Evolutionary conservation across 768 basidiomycete species (phyloP).

Genomic region (Podaxis rugospora): DNA sequence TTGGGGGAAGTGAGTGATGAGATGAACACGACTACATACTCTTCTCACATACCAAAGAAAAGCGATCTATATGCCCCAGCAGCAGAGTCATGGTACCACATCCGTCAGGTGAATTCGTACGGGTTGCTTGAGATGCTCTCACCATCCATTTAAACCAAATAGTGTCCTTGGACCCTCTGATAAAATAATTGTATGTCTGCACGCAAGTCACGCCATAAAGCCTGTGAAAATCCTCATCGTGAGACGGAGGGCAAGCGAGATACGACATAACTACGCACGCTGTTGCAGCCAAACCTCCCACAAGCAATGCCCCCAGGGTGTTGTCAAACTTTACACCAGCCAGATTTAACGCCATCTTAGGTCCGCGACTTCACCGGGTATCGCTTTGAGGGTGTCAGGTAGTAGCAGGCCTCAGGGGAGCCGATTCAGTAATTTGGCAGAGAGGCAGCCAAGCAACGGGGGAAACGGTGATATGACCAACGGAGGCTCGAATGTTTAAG

Average conservation of each 20-base stretch:
- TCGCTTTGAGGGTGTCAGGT: background rate
- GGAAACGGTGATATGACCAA: background rate
- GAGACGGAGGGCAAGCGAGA: conserved; percentile 1
- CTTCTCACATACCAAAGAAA: conserved; percentile 27
- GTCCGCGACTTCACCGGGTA: background rate
- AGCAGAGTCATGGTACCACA: background rate
- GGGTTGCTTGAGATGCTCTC: conserved; percentile 8
- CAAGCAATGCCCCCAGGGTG: conserved; percentile 50
- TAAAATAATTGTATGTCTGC: conserved; percentile 51
- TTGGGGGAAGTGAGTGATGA: background rate
- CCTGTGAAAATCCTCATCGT: conserved; percentile 23
- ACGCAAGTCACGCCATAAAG: conserved; percentile 56
- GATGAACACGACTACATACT: background rate
- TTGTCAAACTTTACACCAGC: conserved; percentile 32
- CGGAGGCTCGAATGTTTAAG: background rate
- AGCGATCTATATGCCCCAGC: conserved; percentile 22
- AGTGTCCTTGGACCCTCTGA: conserved; percentile 28
- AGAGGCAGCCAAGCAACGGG: background rate
- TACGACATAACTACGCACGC: conserved; percentile 33
- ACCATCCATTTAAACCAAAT: conserved; percentile 33
- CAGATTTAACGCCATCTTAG: background rate
- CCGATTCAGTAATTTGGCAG: background rate
- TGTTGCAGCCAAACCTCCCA: conserved; percentile 50
- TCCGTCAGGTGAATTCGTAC: background rate
- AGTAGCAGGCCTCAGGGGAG: background rate